Percentiles rank a stretch among this genome's conserved stretches.
Evolutionary conservation across 2,329 filamentous ascomycete genomes (phyloP).

Genomic region (Colletotrichum tropicale): DNA sequence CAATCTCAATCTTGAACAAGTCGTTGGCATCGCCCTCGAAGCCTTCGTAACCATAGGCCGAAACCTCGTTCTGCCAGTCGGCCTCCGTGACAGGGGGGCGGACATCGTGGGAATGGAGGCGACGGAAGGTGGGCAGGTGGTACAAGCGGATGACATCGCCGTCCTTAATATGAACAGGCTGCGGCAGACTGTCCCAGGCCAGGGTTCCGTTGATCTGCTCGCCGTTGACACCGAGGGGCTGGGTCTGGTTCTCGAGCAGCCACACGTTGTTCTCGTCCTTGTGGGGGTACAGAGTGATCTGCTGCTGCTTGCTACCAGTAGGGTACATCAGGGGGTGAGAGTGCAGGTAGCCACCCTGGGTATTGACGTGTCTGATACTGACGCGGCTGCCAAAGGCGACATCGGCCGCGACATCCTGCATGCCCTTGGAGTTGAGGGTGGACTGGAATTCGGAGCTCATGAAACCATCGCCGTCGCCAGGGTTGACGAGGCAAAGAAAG

Average conservation of each 20-base stretch:
- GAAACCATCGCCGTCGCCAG: conserved; percentile 96
- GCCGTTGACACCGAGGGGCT: conserved; percentile 79
- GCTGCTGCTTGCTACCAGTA: conserved; percentile 95
- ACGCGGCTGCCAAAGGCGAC: conserved; percentile 88
- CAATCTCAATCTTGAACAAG: conserved; percentile 91
- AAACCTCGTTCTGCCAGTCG: conserved; percentile 96
- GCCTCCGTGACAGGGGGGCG: conserved; percentile 84
- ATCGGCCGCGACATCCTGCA: conserved; percentile 94
- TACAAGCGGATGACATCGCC: conserved; percentile 84
- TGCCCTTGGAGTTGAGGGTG: conserved; percentile 93
- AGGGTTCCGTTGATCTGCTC: conserved; percentile 78
- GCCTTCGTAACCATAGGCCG: conserved; percentile 95
- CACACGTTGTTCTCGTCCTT: conserved; percentile 99
- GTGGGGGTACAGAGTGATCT: conserved; percentile 97
- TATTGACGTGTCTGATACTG: conserved; percentile 90
- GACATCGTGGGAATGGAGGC: conserved; percentile 95
- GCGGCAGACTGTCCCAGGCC: conserved; percentile 80
- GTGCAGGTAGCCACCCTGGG: conserved; percentile 96
- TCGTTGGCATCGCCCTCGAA: conserved; percentile 98
- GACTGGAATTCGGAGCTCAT: conserved; percentile 99
- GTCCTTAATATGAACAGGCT: conserved; percentile 74
- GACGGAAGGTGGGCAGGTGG: conserved; percentile 81
- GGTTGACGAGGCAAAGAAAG: conserved; percentile 91
- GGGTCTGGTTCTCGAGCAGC: conserved; percentile 94
- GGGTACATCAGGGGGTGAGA: conserved; percentile 98